Evolutionary conservation across 805 yeast species (phyloP).

Genomic region (Hanseniaspora pseudoguilliermondii): DNA sequence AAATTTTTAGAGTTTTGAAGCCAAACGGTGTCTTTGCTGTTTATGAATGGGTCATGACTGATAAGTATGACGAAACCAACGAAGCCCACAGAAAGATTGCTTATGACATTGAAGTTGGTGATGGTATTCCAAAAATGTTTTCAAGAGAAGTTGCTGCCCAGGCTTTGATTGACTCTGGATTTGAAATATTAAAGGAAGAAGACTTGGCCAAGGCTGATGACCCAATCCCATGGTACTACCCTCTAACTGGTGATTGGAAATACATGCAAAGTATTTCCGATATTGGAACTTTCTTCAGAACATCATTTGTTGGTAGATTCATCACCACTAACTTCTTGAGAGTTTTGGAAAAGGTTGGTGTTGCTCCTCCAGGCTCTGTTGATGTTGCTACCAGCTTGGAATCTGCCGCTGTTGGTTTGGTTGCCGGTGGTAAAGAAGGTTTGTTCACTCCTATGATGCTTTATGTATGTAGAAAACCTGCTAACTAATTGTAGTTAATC

Average conservation of each 20-base stretch:
- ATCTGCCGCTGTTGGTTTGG: constrained; percentile 92
- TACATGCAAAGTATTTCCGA: constrained; percentile 71
- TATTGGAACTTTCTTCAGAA: constrained; percentile 73
- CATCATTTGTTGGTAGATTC: constrained; percentile 74
- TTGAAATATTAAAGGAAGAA: constrained; percentile 57
- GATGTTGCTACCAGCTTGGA: constrained; percentile 88
- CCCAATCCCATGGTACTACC: constrained; percentile 94
- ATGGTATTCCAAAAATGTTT: constrained; percentile 98
- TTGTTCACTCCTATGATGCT: constrained; percentile 97
- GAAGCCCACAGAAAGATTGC: constrained; percentile 87
- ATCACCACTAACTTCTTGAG: constrained; percentile 72
- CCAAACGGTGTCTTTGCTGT: constrained; percentile 98
- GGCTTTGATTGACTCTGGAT: constrained; percentile 79
- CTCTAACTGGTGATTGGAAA: constrained; percentile 87
- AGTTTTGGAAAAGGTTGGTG: constrained; percentile 65
- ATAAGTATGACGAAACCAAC: constrained; percentile 72
- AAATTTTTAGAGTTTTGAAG: constrained; percentile 86
- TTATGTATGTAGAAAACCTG: constrained; percentile 76
- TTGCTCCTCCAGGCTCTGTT: constrained; percentile 86
- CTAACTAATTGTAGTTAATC: neutral
- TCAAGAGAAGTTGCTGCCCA: constrained; percentile 69
- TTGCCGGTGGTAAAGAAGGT: constrained; percentile 79
- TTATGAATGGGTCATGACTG: constrained; percentile 99
- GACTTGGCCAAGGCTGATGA: constrained; percentile 78
- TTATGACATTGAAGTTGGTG: constrained; percentile 95